Base-by-base conservation (phyloP, 1,139 yeast species). In the Saccharomyces hybrid region DNA sequence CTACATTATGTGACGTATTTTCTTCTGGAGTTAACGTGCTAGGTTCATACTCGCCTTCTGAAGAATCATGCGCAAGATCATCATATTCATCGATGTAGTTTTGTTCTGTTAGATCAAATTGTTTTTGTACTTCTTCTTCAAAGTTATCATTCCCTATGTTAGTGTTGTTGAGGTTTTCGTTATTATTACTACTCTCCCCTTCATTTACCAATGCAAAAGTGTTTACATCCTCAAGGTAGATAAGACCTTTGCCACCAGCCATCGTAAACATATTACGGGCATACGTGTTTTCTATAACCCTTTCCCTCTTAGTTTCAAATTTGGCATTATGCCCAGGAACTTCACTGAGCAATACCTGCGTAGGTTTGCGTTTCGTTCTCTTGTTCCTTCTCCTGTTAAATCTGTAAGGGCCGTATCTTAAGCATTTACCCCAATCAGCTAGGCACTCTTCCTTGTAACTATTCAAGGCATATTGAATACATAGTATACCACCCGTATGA, bases 341-440 rank as follows among this genome's bases (percentile, higher is more conserved):
- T 4, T 57, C 57, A 48, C 52, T 52, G 48, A 59, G 59, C 14
- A 63, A 47, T 16, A 60, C 46, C 47, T 63, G 61, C 50, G 57
- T 54, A 30, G 66, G 64, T 20, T 55, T 51, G 8, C 65, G 69
- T 41, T 57, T 59, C 7, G 60, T 60, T 47, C 58, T 47, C 20
- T 56, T 56, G 55, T 56, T 59, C 51, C 52, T 53, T 14, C 48
- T 53, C 52, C 55, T 58, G 53, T 63, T 68, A 26, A 56, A 49
- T 23, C 55, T 46, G 42, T 55, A 49, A 11, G 61, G 51, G 23
- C 67, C 63, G 38, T 56, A 50, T 47, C 56, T 57, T 48, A 68
- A 49, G 50, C 71, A 63, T 61, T 56, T 57, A 34, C 59, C 61
- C 69, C 71, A 67, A 44, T 61, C 64, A 1, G 57, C 50, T 4